Percentiles rank a stretch among this genome's conserved stretches.
These are phyloP conservation scores for Kodamaea neixiangensis DNA, from an alignment of 805 yeast genomes.

Conservation along the genomic window DNA sequence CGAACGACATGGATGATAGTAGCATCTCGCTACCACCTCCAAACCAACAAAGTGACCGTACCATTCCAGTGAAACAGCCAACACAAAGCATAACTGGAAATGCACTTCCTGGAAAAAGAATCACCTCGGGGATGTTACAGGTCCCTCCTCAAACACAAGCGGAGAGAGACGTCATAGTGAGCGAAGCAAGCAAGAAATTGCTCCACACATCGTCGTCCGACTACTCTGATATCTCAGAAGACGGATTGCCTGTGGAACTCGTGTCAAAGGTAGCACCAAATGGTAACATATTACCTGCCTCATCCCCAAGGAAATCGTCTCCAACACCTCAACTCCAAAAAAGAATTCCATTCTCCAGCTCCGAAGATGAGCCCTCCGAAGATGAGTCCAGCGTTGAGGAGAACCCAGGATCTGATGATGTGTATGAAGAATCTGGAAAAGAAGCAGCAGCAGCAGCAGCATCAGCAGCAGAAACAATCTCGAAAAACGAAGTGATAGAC, in stretches of 20 bases:
- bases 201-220: neutral
- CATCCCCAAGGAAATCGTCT: conserved; percentile 8
- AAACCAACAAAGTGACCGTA: conserved; percentile 15
- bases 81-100: neutral
- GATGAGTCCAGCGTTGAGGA: neutral
- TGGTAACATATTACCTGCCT: conserved; percentile 16
- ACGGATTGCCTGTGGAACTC: neutral
- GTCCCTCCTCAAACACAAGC: conserved; percentile 33
- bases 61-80: conserved; percentile 34
- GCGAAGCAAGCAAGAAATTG: neutral
- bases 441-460: neutral
- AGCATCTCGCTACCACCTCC: conserved; percentile 42
- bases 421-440: neutral
- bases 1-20: conserved; percentile 16
- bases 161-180: conserved; percentile 19
- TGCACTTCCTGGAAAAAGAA: conserved; percentile 19
- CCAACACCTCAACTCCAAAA: neutral
- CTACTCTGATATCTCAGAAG: neutral
- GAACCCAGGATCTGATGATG: neutral
- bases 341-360: neutral
- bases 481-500: conserved; percentile 22
- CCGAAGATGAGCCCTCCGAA: neutral
- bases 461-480: conserved; percentile 12
- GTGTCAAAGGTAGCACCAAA: conserved; percentile 22
- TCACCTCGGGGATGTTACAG: conserved; percentile 45